Base-by-base conservation (phyloP, 148 eudicot genomes). In the Rhododendron mucronatum region DNA sequence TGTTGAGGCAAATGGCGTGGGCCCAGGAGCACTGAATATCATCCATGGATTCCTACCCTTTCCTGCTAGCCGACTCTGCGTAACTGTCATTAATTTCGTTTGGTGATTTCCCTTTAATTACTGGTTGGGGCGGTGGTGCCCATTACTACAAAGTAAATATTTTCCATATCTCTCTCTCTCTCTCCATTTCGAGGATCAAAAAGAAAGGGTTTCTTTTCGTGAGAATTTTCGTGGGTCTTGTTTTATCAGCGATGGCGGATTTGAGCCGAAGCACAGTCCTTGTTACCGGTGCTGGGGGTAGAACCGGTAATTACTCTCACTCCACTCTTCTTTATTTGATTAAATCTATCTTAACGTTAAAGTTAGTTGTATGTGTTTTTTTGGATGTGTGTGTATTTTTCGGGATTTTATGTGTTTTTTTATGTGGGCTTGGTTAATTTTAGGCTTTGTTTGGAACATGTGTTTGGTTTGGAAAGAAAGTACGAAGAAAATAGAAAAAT, bases 261-360 rank as follows among this genome's bases (percentile, higher is more conserved):
- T 89, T 74, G 37, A 90, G 14, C 88, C 91, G 87, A 79, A 90
- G 87, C 81, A 93, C 92, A 53, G 96, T 94, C 45, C 98, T 96
- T 78, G 92, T 96, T 76, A 94, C 97, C 26, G 97, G 96, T 21
- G 98, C 98, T 55, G 94, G 92, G 83, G 98, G 98, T 65, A 89
- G 97, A 89, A 94, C 96, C 75, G 97, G 98, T 96, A 89, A 33
- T 39, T 23, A 18, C 11, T 16, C 63, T 7, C 4, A 13, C 21
- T 12, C 8, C 18, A 50, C n/a, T 35, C 73, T 67, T 21, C 37
- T 8, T 78, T 57, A 5, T 12, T 45, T 2, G 10, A 57, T 57
- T 8, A 41, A 41, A 41, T 61, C 47, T 44, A 12, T 26, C 21
- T 26, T 16, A 26, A 5, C 45, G 45, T 41, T 41, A 41, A 41